Conservation (phyloP, 208 protist species). For the Wallacemonas sp. region DNA sequence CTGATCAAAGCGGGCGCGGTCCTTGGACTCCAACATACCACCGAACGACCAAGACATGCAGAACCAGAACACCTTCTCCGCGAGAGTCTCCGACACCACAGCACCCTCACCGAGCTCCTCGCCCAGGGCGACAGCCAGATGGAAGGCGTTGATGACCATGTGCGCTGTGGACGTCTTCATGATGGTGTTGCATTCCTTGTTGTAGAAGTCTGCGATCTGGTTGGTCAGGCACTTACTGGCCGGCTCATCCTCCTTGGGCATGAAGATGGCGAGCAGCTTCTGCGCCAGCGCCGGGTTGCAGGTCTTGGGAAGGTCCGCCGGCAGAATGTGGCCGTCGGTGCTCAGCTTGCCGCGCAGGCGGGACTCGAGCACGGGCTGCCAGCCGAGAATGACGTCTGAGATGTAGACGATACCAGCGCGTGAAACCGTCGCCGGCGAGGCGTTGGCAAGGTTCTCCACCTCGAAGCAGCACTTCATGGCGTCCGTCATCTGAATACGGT, state of each 20-base stretch:
- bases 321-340: conserved; percentile 76
- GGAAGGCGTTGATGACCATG: conserved; percentile 91
- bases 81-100: conserved; percentile 69
- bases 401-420: conserved; percentile 98
- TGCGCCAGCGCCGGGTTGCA: conserved; percentile 79
- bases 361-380: conserved; percentile 88
- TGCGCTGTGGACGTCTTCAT: conserved; percentile 87
- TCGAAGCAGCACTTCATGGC: conserved; percentile 98
- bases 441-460: conserved; percentile 98
- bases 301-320: conserved; percentile 65
- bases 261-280: conserved; percentile 77
- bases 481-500: conserved; percentile 96
- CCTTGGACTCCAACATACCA: conserved; percentile 92
- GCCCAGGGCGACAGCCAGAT: conserved; percentile 86
- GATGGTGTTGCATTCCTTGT: conserved; percentile 85
- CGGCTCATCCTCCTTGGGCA: conserved; percentile 55
- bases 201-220: conserved; percentile 84
- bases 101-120: conserved; percentile 81
- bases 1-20: conserved; percentile 91
- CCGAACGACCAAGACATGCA: conserved; percentile 93
- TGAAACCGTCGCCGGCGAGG: conserved; percentile 99
- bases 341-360: conserved; percentile 65
- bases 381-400: conserved; percentile 95
- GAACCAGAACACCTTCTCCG: conserved; percentile 96
- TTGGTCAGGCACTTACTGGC: conserved; percentile 46